Conservation (phyloP, 2,329 filamentous ascomycete species). For the Zasmidium angulare region DNA sequence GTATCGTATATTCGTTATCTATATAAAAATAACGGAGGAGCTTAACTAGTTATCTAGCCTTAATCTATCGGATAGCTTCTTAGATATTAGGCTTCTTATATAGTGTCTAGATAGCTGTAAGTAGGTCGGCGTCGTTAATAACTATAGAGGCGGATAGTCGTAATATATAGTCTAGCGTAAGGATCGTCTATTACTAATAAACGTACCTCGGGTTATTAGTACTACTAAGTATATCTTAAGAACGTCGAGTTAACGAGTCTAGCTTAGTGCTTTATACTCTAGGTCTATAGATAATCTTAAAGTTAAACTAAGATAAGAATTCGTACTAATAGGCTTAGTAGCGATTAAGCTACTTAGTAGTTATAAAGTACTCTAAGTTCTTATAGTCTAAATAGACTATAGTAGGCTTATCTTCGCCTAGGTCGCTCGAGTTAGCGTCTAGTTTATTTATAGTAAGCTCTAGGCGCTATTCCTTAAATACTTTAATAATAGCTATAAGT, state of each 20-base stretch:
- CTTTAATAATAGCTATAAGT: constrained; percentile 28
- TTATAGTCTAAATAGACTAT: too few relatives aligned
- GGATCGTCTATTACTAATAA: neutral
- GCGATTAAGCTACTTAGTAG: too few relatives aligned
- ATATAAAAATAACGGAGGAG: neutral
- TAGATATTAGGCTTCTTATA: neutral
- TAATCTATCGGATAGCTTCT: neutral
- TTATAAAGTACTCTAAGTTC: too few relatives aligned
- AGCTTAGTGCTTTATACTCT: neutral
- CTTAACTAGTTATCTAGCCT: neutral
- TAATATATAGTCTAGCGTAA: neutral
- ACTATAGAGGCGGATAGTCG: neutral
- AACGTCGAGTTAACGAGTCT: neutral
- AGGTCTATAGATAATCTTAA: neutral
- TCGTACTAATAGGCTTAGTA: too few relatives aligned
- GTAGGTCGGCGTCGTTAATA: neutral
- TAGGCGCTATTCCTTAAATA: constrained; percentile 29
- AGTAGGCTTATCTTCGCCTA: neutral
- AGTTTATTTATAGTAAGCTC: constrained; percentile 15
- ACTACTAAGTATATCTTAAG: neutral
- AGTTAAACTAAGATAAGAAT: neutral
- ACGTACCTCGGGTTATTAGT: neutral
- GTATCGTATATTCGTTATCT: too few relatives aligned
- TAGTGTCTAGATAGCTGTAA: neutral
- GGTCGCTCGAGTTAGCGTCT: neutral